Evolutionary conservation across 768 basidiomycete genomes (phyloP).

Genomic region (Rickenella mellea): DNA sequence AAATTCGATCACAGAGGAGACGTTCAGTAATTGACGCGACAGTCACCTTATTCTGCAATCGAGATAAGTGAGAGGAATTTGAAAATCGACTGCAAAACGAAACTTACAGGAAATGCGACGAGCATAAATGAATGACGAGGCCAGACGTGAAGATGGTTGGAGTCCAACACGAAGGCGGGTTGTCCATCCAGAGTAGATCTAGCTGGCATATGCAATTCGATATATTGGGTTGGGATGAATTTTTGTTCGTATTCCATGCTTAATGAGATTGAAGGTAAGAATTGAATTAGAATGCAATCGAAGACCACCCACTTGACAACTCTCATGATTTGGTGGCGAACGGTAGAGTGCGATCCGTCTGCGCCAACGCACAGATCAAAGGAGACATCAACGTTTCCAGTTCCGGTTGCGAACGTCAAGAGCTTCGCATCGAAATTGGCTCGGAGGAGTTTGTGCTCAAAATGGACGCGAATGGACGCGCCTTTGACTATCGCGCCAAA

Average conservation of each 20-base stretch:
- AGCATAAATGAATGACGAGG: constrained; percentile 99
- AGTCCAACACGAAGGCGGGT: constrained; percentile 75
- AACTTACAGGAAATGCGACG: constrained; percentile 94
- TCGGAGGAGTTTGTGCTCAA: constrained; percentile 70
- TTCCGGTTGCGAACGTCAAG: too few species aligned
- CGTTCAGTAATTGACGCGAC: constrained; percentile 5
- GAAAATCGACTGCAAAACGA: too few species aligned
- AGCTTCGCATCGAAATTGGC: constrained; percentile 64
- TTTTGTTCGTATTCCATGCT: constrained; percentile 95
- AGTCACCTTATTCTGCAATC: constrained; percentile 8
- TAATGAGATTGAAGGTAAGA: constrained; percentile 17
- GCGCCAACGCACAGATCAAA: constrained; percentile 86
- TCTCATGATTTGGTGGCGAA: constrained; percentile 91
- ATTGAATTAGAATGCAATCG: constrained; percentile 19
- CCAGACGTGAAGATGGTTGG: constrained; percentile 97
- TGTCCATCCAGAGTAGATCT: constrained; percentile 49
- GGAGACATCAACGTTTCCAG: constrained; percentile 36
- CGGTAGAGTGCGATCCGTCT: constrained; percentile 88
- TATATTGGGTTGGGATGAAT: constrained; percentile 91
- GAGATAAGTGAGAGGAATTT: constrained; percentile 8
- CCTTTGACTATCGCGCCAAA: constrained; percentile 47
- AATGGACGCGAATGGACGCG: constrained; percentile 64
- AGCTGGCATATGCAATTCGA: constrained; percentile 94
- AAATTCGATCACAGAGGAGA: too few species aligned
- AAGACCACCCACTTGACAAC: constrained; percentile 62